Conservation (phyloP, 805 yeast species). For the Cyberlindnera lachancei region DNA sequence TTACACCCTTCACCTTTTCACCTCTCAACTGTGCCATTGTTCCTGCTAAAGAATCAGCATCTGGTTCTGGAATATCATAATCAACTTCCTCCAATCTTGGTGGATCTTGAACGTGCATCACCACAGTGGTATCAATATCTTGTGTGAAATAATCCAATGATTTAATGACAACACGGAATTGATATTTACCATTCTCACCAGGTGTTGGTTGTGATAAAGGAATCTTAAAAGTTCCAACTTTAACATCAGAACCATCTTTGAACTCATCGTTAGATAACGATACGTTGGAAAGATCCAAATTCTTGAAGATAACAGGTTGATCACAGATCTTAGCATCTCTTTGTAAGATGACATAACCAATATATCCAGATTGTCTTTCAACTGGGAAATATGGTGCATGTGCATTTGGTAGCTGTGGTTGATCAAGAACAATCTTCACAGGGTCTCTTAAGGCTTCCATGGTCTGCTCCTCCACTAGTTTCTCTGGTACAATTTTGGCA, state of each 20-base stretch:
- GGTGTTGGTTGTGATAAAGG: conserved; percentile 76
- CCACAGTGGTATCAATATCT: conserved; percentile 66
- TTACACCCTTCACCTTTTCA: conserved; percentile 41
- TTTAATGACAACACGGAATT: conserved; percentile 63
- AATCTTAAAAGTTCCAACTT: conserved; percentile 67
- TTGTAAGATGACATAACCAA: conserved; percentile 61
- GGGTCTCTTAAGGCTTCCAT: conserved; percentile 71
- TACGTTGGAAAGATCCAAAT: conserved; percentile 50
- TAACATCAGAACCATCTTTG: conserved; percentile 25
- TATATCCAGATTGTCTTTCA: conserved; percentile 45
- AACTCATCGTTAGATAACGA: conserved; percentile 43
- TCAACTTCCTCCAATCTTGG: conserved; percentile 36
- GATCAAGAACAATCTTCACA: conserved; percentile 50
- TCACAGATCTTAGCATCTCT: conserved; percentile 78
- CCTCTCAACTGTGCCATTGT: conserved; percentile 68
- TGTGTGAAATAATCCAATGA: conserved; percentile 76
- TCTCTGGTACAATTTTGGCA: conserved; percentile 25
- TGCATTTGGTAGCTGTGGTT: conserved; percentile 62
- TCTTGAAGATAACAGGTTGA: conserved; percentile 45
- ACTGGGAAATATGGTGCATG: conserved; percentile 75
- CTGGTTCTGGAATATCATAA: conserved; percentile 60
- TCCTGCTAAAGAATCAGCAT: conserved; percentile 69
- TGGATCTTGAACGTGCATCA: conserved; percentile 63
- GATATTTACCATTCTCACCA: conserved; percentile 51
- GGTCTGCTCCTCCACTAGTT: conserved; percentile 48